phyloP scores from a whole-genome alignment of 805 yeast genomes.

The Saccharomycopsis sp. region DNA sequence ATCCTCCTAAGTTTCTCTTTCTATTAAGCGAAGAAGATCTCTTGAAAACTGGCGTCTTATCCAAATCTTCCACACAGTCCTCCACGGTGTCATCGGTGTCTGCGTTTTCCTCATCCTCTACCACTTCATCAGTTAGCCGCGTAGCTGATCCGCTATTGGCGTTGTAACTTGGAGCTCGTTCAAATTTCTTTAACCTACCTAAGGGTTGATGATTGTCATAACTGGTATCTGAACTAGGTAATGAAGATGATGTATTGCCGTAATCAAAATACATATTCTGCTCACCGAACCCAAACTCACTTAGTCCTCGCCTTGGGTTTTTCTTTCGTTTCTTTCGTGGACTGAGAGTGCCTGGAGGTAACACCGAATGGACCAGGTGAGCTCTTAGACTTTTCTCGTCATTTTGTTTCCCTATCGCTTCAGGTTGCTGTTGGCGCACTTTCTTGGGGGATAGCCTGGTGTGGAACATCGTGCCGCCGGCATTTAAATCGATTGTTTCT shows the following conservation, averaged over 20 bases:
- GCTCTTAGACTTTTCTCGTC: neutral
- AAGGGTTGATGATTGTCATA: too few species aligned
- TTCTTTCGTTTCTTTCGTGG: neutral
- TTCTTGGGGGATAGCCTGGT: constrained; percentile 26
- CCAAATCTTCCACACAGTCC: constrained; percentile 15
- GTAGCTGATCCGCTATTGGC: constrained; percentile 17
- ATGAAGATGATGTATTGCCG: neutral
- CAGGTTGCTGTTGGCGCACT: neutral
- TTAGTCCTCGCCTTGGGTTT: neutral
- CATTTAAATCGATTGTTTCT: constrained; percentile 36
- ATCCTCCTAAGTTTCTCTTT: neutral
- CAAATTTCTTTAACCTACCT: neutral
- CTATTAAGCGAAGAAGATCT: neutral
- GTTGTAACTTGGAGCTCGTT: constrained; percentile 15
- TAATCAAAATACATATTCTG: neutral
- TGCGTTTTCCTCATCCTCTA: constrained; percentile 6
- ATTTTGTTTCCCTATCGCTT: neutral
- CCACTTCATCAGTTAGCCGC: constrained; percentile 1
- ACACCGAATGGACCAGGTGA: neutral
- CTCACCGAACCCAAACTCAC: neutral
- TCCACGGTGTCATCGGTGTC: constrained; percentile 7
- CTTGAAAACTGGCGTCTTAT: constrained; percentile 17
- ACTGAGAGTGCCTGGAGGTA: neutral
- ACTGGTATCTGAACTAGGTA: neutral
- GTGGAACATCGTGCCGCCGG: constrained; percentile 37